Evolutionary conservation across 306 rosid species (phyloP), one percentile per base, ranked within the genome.

Genomic region (Trichosanthes cucumerina): DNA sequence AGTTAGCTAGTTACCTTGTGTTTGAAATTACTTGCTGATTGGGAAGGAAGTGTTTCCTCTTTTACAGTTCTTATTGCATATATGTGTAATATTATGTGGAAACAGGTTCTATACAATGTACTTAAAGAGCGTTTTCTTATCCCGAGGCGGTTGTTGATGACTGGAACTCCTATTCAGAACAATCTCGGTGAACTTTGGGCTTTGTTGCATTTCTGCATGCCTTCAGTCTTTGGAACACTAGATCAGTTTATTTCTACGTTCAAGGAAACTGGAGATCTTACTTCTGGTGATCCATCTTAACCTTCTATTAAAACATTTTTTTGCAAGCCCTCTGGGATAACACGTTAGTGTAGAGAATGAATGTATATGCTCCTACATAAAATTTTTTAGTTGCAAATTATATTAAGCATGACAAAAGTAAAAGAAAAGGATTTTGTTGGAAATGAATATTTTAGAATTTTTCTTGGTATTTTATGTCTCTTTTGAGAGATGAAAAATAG

Each of bases 161-260:
- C 97, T 75, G 98, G 98, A 68, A 94, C 98, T 13, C 98, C 98
- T 77, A 89, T 94, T 79, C 97, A 94, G 83, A 94, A 94, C 85
- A 89, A 88, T 80, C 93, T 94, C 54, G 83, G 89, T 68, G 98
- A 94, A 87, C 88, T 94, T 70, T 94, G 98, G 98, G 92, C 98
- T 4, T 83, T 94, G 88, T 82, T 90, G 92, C 79, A 87, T 81
- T 90, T 94, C 78, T 94, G 97, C 85, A 90, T 94, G 98, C 98
- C 98, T 80, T 87, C 91, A 70, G 85, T 92, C 82, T 94, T 92
- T 79, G 96, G 96, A 68, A 80, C 90, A 81, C 86, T 83, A 77
- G 91, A 88, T 49, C 88, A 92, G 82, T 94, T 94, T 88, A 94
- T 92, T 82, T 85, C 86, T 78, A 80, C 91, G 39, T 94, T 90